Evolutionary conservation across 2,329 filamentous ascomycete genomes (phyloP), one percentile per base, ranked within the genome.

Genomic region (Cordyceps militaris): DNA sequence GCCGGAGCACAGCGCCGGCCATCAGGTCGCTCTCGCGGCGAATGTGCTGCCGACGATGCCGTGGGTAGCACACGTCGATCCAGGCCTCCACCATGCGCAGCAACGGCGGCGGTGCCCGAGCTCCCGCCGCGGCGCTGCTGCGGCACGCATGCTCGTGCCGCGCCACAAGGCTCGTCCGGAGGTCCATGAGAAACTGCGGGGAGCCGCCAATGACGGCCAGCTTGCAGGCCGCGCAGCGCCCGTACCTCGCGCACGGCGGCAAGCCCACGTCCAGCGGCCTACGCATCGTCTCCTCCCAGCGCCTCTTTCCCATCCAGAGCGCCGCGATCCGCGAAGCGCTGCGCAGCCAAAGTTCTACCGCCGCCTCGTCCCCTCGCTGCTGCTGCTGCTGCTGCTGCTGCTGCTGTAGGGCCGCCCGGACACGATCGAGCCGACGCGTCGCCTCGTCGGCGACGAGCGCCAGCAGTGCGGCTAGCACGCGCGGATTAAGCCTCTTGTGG

Each of bases 141-240:
- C 42, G 24, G 3, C 16, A 11, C 11, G 30, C 32, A 26, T 53
- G 32, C 8, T 58, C 46, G 23, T 62, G 61, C 34, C 79, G 72
- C 32, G 74, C 72, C 10, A 74, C 28, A 56, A 82, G 63, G 42
- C 71, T 67, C 3, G 77, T 74, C 28, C 75, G 67, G 32, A 84
- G 63, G 62, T 80, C 78, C 6, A 69, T 65, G 2, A 84, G 66
- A 1, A 74, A 62, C 16, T 70, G 64, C 4, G 64, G 66, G 32
- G 72, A 70, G 0, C 75, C 76, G 2, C 80, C 80, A 0, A 84
- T 64, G 3, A 71, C 70, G 1, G 77, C 72, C 13, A 84, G 65
- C 28, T 80, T 75, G 60, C 81, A 84, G 1, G 79, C 80, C 63
- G 81, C 76, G 61, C 81, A 84, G 1, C 58, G n/a, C 14, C 70